A percentile compares a stretch with the other conserved stretches of the same genome.
phyloP scores from a whole-genome alignment of 164 flowering plant genomes.

The Chimonanthus praecox region DNA sequence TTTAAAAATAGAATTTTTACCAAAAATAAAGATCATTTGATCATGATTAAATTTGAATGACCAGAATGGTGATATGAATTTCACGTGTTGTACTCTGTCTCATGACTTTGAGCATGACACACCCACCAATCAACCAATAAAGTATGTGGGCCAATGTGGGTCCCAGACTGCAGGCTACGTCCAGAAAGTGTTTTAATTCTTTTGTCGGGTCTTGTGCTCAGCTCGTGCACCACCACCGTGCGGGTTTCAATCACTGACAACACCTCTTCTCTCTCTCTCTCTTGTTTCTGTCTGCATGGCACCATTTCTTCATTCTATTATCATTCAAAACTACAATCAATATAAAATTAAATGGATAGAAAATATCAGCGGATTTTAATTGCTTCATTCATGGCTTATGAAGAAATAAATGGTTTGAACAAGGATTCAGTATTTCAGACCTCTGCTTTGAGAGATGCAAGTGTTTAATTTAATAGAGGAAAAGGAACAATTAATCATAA shows the following conservation, averaged over 20 bases:
- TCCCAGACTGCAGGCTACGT: not conserved
- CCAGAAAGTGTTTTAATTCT: not conserved
- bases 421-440: not conserved
- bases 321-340: not conserved
- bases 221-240: slow-evolving; percentile 10
- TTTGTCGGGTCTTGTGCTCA: not conserved
- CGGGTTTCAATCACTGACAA: slow-evolving; percentile 6
- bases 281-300: not conserved
- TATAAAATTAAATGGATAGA: not conserved
- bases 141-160: not conserved
- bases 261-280: not conserved
- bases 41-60: not conserved
- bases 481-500: no score
- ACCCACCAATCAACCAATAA: not conserved
- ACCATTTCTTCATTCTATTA: not conserved
- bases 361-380: not conserved
- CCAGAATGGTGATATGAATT: not conserved
- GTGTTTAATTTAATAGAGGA: no score
- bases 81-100: not conserved
- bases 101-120: not conserved
- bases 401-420: not conserved
- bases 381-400: not conserved
- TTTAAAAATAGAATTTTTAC: no score
- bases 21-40: not conserved
- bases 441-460: no score